phyloP scores from a whole-genome alignment of 139 green algal genomes.

The Picochlorum sp. region DNA sequence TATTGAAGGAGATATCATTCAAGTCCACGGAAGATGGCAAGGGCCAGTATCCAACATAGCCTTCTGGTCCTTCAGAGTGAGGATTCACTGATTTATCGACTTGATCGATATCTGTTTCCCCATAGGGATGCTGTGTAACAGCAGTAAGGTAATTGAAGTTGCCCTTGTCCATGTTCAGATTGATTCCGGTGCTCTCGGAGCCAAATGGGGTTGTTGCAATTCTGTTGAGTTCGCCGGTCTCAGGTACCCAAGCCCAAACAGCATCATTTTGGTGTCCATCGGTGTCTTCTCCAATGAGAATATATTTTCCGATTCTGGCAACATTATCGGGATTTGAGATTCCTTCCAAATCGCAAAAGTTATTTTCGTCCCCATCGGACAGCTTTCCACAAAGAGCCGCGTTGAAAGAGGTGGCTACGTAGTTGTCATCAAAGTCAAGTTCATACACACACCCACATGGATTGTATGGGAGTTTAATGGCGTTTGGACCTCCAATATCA shows the following conservation, averaged over 20 bases:
- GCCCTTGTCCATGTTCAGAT: slow-evolving; percentile 34
- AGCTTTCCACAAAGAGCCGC: slow-evolving; percentile 24
- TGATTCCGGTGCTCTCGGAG: slow-evolving; percentile 30
- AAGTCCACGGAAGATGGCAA: neutral
- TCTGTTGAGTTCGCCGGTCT: slow-evolving; percentile 19
- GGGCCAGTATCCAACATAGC: slow-evolving; percentile 4
- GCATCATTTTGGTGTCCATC: slow-evolving; percentile 32
- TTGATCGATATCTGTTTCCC: slow-evolving; percentile 20
- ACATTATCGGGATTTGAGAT: slow-evolving; percentile 37
- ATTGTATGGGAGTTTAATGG: slow-evolving; percentile 23
- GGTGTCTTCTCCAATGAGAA: slow-evolving; percentile 32
- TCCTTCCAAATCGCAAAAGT: slow-evolving; percentile 13
- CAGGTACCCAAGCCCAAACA: slow-evolving; percentile 33
- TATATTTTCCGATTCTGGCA: slow-evolving; percentile 10
- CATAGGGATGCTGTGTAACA: slow-evolving; percentile 48
- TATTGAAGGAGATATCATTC: neutral
- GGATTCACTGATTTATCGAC: neutral
- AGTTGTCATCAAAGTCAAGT: slow-evolving; percentile 12
- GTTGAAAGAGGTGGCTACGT: slow-evolving; percentile 3
- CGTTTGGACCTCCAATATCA: slow-evolving; percentile 17
- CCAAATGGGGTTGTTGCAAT: slow-evolving; percentile 42
- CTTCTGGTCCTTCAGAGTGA: neutral
- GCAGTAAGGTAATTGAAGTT: slow-evolving; percentile 28
- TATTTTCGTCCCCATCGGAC: slow-evolving; percentile 6
- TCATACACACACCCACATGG: slow-evolving; percentile 29